A percentile compares a stretch with the other conserved stretches of the same genome.
Evolutionary conservation across 139 green algal species (phyloP).

Genomic region (Picochlorum sp.): DNA sequence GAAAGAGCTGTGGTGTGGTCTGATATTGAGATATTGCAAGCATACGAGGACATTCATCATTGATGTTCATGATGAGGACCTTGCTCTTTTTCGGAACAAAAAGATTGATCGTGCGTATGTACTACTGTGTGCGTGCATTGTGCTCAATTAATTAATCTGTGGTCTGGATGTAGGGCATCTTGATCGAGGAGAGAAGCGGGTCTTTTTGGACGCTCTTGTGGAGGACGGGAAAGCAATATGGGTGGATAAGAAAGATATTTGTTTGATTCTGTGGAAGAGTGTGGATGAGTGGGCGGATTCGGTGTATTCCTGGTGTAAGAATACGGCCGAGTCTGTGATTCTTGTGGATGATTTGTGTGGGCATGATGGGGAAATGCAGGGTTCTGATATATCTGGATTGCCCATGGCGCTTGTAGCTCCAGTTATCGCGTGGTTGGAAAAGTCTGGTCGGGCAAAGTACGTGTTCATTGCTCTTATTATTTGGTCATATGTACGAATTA

Average conservation of each 20-base stretch:
- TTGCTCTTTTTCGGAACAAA: neutral
- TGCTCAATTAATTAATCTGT: neutral
- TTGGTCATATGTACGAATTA: too few relatives aligned
- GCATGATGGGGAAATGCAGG: slow-evolving; percentile 34
- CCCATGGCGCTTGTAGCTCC: slow-evolving; percentile 48
- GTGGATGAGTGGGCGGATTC: slow-evolving; percentile 46
- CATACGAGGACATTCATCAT: slow-evolving; percentile 55
- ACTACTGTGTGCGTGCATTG: neutral
- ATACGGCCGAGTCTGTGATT: slow-evolving; percentile 41
- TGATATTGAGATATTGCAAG: slow-evolving; percentile 65
- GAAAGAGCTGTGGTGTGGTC: slow-evolving; percentile 51
- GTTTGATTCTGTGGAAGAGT: slow-evolving; percentile 47
- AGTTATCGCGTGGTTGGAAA: slow-evolving; percentile 20
- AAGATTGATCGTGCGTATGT: neutral
- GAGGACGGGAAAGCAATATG: slow-evolving; percentile 36
- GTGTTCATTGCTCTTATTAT: too few relatives aligned
- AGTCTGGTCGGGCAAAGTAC: too few relatives aligned
- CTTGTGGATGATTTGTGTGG: slow-evolving; percentile 40
- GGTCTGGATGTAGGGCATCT: slow-evolving; percentile 44
- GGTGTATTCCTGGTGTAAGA: slow-evolving; percentile 36
- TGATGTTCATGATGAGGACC: slow-evolving; percentile 17
- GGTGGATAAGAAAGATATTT: slow-evolving; percentile 42
- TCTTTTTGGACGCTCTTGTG: slow-evolving; percentile 48
- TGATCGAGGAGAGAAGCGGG: slow-evolving; percentile 23
- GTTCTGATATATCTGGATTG: slow-evolving; percentile 55